Evolutionary conservation across 768 basidiomycete species (phyloP).

Genomic region (Tricholoma sp.): DNA sequence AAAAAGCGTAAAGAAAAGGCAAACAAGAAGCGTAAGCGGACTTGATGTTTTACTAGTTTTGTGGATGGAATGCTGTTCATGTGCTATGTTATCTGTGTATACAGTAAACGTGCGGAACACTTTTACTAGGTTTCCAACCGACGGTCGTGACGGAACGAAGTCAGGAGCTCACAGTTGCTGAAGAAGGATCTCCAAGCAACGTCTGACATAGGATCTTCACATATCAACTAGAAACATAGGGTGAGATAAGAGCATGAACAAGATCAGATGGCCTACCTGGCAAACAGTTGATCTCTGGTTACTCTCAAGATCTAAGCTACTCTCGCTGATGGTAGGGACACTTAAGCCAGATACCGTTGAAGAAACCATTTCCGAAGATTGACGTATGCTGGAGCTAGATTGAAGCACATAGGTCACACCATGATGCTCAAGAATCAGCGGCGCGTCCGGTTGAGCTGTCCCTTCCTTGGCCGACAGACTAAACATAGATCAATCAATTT

Average conservation of each 20-base stretch:
- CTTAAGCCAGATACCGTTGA: constrained; percentile 4
- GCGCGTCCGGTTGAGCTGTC: constrained; percentile 40
- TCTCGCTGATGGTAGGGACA: constrained; percentile 36
- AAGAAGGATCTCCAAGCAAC: constrained; percentile 39
- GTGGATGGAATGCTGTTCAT: not conserved
- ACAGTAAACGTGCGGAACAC: not conserved
- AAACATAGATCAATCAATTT: constrained; percentile 5
- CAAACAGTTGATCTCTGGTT: constrained; percentile 46
- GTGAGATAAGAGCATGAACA: not conserved
- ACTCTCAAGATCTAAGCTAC: constrained; percentile 47
- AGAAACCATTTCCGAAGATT: constrained; percentile 27
- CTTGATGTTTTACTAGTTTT: constrained; percentile 7
- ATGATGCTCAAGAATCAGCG: constrained; percentile 33
- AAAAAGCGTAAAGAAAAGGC: constrained; percentile 77
- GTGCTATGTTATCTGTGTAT: no score
- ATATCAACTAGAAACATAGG: constrained; percentile 36
- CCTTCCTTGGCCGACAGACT: constrained; percentile 30
- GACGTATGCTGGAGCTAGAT: constrained; percentile 42
- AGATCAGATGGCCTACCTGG: constrained; percentile 37
- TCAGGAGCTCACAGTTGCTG: constrained; percentile 32
- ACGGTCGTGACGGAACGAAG: constrained; percentile 11
- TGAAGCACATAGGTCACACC: constrained; percentile 42
- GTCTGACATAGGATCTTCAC: constrained; percentile 31
- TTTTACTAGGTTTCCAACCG: not conserved
- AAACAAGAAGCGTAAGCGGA: constrained; percentile 51